These are phyloP conservation scores for Mitragyna speciosa DNA, from an alignment of 257 asterid genomes.

Conservation along the genomic window DNA sequence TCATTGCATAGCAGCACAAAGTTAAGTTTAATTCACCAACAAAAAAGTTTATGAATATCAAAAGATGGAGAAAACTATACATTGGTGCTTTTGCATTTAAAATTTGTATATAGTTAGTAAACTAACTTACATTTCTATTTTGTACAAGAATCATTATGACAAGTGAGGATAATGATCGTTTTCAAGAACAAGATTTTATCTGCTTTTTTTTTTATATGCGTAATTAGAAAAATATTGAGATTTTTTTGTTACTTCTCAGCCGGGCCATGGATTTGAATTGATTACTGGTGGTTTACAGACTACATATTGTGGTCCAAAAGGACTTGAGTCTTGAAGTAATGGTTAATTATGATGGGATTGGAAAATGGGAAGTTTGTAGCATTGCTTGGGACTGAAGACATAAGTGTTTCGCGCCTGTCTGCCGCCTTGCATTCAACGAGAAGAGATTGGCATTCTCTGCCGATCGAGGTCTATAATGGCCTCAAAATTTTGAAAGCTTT, in stretches of 20 bases:
- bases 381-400: slow-evolving; percentile 62
- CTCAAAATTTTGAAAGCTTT: not conserved
- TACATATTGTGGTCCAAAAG: not conserved
- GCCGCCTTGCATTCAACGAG: slow-evolving; percentile 46
- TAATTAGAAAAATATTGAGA: too few relatives aligned
- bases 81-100: not conserved
- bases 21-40: not conserved
- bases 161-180: not conserved
- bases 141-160: too few relatives aligned
- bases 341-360: slow-evolving; percentile 6
- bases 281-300: not conserved
- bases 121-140: not conserved
- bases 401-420: slow-evolving; percentile 89
- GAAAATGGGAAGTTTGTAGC: slow-evolving; percentile 30
- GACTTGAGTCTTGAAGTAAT: slow-evolving; percentile 7
- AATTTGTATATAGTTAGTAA: not conserved
- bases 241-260: too few relatives aligned
- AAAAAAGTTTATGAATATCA: too few relatives aligned
- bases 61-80: not conserved
- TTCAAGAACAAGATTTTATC: not conserved
- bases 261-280: not conserved
- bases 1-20: not conserved
- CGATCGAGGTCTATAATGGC: slow-evolving; percentile 7
- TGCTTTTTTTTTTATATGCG: too few relatives aligned
- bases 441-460: not conserved